Evolutionary conservation across 768 basidiomycete genomes (phyloP), one percentile per base, ranked within the genome.

Genomic region (Pleurotus pulmonarius): DNA sequence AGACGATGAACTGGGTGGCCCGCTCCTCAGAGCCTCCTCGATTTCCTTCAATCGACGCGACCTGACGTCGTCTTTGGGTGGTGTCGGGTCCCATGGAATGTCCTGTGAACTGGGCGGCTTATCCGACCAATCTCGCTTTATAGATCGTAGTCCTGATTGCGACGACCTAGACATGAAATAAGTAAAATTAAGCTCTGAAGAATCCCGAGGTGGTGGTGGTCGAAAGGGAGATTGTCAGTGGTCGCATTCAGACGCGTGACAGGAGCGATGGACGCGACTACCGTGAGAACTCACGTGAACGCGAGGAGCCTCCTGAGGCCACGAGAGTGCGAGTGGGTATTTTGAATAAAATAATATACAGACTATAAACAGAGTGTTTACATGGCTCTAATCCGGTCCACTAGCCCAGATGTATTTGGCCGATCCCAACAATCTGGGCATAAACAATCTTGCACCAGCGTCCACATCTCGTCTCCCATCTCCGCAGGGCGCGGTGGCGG

Each of bases 101-200:
- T 53, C 51, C 46, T 53, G 66, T 15, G 72, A 71, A 49, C 73
- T 80, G 53, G 73, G 76, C 5, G 70, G 57, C 3, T 66, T 67
- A 59, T 70, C 46, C 0, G 86, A 87, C 66, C 82, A 91, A 67
- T 90, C 83, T 57, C 90, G 80, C 60, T 76, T 76, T 45, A 90
- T 59, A 1, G 77, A 76, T 37, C 80, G 71, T 20, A 91, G 77
- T 1, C 88, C 89, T 0, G 88, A 90, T 61, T 74, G 74, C 13
- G 76, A 68, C 12, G 73, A 56, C 56, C 73, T 75, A 24, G 69
- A 60, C 61, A 70, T 70, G 11, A 15, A 8, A 43, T 48, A 24
- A n/a, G 24, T 25, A 7, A 34, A 48, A 48, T 18, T 8, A 26
- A 48, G 29, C 29, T 34, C 29, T 11, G 29, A 8, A 34, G 29